Base-by-base conservation (phyloP, 306 rosid genomes). In the Dryas alaskensis region DNA sequence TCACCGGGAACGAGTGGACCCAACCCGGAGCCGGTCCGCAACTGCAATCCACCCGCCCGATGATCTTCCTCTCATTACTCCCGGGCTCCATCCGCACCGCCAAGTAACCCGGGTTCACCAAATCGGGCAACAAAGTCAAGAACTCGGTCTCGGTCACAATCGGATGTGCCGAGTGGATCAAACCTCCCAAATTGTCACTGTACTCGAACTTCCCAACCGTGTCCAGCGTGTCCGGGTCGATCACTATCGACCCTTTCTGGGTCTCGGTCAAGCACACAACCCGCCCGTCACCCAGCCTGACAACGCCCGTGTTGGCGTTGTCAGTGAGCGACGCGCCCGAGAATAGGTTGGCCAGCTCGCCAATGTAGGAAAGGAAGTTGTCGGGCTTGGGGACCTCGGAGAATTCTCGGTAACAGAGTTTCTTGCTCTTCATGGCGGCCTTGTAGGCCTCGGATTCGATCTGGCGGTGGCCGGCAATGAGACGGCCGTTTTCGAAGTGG, bases 251-350 rank as follows among this genome's bases (percentile, higher is more conserved):
- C 11, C 97, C 99, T 19, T 92, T 94, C 12, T 94, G 99, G 1
- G 99, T 94, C 84, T 94, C 99, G 0, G 99, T 92, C 6, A 94
- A 67, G 55, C 99, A 94, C 45, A 94, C 89, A 16, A 94, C 99
- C 7, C 99, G 89, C 0, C 97, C 95, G 13, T 94, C 99, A 0
- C 86, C 96, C 0, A 94, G 95, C 52, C 65, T 87, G 1, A 90
- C 93, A 0, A 94, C 93, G 0, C 97, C 99, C 0, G 99, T 94
- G 81, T 89, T 94, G 3, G 99, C 92, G 14, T 94, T 94, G 78
- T 94, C 99, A 0, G 97, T 94, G 0, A 94, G 73, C 0, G 99
- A 92, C 0, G 89, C 83, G 10, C 99, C 99, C 0, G 97, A 89
- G 72, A 94, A 92, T n/a, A 94, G 63, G 64, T 44, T 79, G 0